Conservation (phyloP, 2,329 filamentous ascomycete genomes). For the Purpureocillium lavendulum region DNA sequence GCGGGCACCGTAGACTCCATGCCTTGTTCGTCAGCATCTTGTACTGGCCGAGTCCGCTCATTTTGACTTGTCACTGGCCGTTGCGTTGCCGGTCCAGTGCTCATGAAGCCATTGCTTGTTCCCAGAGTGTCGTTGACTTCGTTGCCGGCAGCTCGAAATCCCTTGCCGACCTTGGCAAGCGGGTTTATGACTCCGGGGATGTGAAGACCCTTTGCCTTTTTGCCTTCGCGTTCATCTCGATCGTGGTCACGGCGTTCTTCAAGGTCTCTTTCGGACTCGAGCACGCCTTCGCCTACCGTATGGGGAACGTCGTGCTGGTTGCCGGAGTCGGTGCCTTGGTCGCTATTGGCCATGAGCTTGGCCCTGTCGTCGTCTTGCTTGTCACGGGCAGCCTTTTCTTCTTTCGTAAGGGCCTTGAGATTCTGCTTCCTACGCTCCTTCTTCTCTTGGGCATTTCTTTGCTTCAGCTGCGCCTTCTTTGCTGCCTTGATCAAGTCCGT, state of each 20-base stretch:
- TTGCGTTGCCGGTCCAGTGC: constrained; percentile 17
- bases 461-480: constrained; percentile 70
- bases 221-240: constrained; percentile 13
- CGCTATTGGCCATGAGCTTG: constrained; percentile 38
- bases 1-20: constrained; percentile 9
- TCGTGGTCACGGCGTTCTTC: not conserved
- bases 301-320: constrained; percentile 47
- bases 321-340: constrained; percentile 41
- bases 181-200: constrained; percentile 25
- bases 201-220: constrained; percentile 16
- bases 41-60: not conserved
- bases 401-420: constrained; percentile 40
- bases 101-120: constrained; percentile 45
- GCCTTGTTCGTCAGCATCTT: constrained; percentile 8
- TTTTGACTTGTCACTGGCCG: not conserved
- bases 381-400: constrained; percentile 37
- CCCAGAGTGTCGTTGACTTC: constrained; percentile 45
- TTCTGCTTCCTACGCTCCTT: constrained; percentile 46
- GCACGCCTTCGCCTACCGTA: constrained; percentile 35
- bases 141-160: constrained; percentile 37
- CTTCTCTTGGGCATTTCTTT: constrained; percentile 56
- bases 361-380: constrained; percentile 42
- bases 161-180: constrained; percentile 39
- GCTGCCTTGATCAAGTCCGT: constrained; percentile 75
- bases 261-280: constrained; percentile 22